phyloP scores from a whole-genome alignment of 345 rosid genomes.

The Bretschneidera sinensis region DNA sequence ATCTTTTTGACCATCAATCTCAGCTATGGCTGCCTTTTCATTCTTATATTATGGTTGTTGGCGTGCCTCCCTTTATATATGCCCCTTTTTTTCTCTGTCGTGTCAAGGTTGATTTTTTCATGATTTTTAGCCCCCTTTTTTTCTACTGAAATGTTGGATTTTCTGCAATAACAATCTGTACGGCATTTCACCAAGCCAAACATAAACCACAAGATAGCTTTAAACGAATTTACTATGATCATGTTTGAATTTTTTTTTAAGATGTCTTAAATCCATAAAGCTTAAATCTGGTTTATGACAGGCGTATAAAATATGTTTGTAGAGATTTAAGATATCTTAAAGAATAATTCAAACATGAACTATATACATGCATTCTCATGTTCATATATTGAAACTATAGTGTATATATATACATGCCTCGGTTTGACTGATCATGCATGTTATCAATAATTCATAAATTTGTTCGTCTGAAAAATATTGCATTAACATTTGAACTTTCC shows the following conservation, averaged over 20 bases:
- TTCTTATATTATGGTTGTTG: constrained; percentile 24
- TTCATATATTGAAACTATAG: no score
- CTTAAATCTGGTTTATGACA: no score
- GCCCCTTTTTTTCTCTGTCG: constrained; percentile 31
- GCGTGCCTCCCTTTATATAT: constrained; percentile 19
- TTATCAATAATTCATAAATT: no score
- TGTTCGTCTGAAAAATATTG: no score
- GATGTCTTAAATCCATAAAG: no score
- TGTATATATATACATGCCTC: no score
- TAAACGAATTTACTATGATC: background rate
- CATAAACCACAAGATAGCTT: background rate
- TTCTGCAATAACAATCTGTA: constrained; percentile 21
- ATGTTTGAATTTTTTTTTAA: constrained; percentile 12
- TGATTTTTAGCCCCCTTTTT: constrained; percentile 17
- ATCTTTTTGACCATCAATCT: constrained; percentile 55
- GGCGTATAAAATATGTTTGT: no score
- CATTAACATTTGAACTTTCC: no score
- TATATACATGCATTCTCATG: no score
- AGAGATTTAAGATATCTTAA: no score
- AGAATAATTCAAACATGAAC: no score
- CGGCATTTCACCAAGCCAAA: constrained; percentile 16
- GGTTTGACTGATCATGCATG: no score
- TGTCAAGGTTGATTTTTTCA: constrained; percentile 24
- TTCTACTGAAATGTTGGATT: constrained; percentile 10
- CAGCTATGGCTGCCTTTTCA: constrained; percentile 18